Evolutionary conservation across 106 monocot species (phyloP), one percentile per base, ranked within the genome.

Genomic region (Acanthochlamys bracteata): DNA sequence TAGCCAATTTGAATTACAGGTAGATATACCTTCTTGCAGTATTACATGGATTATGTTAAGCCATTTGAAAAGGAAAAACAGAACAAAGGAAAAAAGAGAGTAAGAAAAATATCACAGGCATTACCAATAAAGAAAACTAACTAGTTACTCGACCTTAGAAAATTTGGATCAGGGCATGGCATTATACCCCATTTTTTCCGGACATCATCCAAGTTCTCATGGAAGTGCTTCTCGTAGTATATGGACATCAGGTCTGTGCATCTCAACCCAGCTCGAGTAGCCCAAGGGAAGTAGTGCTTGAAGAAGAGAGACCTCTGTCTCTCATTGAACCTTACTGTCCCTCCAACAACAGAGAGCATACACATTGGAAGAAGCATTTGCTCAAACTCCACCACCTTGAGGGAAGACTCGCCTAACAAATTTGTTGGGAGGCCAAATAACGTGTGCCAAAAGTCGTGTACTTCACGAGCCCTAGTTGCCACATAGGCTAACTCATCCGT

Each of bases 331-430:
- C 86, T 86, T 10, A 79, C 86, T 17, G 89, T 66, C 53, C 93
- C 93, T 7, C 93, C 93, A n/a, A 94, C 19, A 10, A 94, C 93
- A 13, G 93, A 94, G 20, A 94, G 55, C 68, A 74, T 43, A 51
- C 89, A 89, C 93, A 94, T 94, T 1, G 93, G 93, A 59, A 94
- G 81, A 55, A 83, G 62, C 93, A 94, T 94, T 42, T 94, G 89
- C 60, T 89, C 86, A 54, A 94, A 94, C 70, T 94, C 93, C 0
- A 94, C 59, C 47, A 94, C 86, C 60, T 94, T 94, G 0, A 94
- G 83, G 20, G 93, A 76, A 14, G 93, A 77, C 53, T 94, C 89
- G 0, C 93, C 93, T 6, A 94, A 72, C 59, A 94, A 64, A 52
- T 94, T 94, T 11, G 93, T 94, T 0, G 89, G 89, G 25, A 94